Evolutionary conservation across 2,329 filamentous ascomycete genomes (phyloP).

Genomic region (Colletotrichum aenigma): DNA sequence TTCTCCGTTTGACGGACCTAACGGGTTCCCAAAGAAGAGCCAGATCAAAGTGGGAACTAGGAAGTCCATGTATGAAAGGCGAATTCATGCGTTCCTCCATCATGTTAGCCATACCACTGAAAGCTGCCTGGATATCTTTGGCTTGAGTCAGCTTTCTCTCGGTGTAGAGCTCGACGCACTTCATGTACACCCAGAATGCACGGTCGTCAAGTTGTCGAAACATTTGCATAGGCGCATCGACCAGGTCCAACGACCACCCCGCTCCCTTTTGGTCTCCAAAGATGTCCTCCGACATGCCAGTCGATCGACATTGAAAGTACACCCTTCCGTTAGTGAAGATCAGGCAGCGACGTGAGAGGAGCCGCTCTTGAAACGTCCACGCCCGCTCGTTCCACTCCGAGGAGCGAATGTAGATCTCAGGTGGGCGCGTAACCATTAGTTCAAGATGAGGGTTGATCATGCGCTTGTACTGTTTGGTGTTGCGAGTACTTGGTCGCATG

Average conservation of each 20-base stretch:
- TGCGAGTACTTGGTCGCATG: conserved; percentile 15
- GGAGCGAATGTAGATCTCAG: conserved; percentile 25
- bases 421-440: conserved; percentile 32
- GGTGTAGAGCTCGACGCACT: conserved; percentile 32
- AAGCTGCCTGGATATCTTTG: conserved; percentile 35
- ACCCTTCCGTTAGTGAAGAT: conserved; percentile 38
- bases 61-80: conserved; percentile 32
- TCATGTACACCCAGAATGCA: conserved; percentile 33
- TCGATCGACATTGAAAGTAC: conserved; percentile 33
- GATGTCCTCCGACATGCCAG: conserved; percentile 31
- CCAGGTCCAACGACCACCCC: conserved; percentile 33
- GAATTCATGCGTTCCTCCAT: conserved; percentile 26
- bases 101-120: conserved; percentile 33
- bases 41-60: conserved; percentile 35
- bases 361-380: conserved; percentile 47
- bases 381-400: conserved; percentile 43
- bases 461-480: conserved; percentile 31
- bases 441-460: conserved; percentile 38
- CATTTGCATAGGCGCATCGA: conserved; percentile 29
- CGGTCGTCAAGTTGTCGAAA: conserved; percentile 27
- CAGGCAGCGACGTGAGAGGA: conserved; percentile 46
- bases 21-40: conserved; percentile 36
- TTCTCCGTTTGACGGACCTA: neutral
- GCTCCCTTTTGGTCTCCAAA: conserved; percentile 26
- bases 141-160: conserved; percentile 26